These are phyloP conservation scores for Talaromyces proteolyticus DNA, from an alignment of 495 filamentous ascomycete species.

Conservation along the genomic window DNA sequence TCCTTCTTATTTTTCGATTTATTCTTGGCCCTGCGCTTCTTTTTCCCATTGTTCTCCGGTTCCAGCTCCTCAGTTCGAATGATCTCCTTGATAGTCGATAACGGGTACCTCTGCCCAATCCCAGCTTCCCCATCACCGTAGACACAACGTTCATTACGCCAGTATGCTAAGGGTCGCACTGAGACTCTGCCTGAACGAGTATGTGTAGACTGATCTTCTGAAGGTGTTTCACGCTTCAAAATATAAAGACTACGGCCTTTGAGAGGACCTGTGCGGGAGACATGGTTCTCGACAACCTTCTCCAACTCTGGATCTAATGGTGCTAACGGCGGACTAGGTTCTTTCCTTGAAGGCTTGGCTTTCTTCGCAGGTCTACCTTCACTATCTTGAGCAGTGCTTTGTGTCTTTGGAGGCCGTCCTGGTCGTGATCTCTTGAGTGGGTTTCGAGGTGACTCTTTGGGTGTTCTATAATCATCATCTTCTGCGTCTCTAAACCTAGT, in stretches of 20 bases:
- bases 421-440: slow-evolving; percentile 15
- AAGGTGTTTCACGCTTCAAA: slow-evolving; percentile 61
- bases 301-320: slow-evolving; percentile 28
- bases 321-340: slow-evolving; percentile 6
- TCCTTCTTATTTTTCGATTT: slow-evolving; percentile 25
- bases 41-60: slow-evolving; percentile 26
- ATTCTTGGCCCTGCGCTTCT: slow-evolving; percentile 24
- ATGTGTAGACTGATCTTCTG: slow-evolving; percentile 39
- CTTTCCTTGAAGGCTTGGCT: slow-evolving; percentile 18
- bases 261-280: slow-evolving; percentile 36
- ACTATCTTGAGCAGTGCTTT: slow-evolving; percentile 14
- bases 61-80: slow-evolving; percentile 63
- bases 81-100: slow-evolving; percentile 67
- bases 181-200: slow-evolving; percentile 52
- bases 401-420: slow-evolving; percentile 24
- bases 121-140: slow-evolving; percentile 54
- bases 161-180: slow-evolving; percentile 76
- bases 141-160: slow-evolving; percentile 76
- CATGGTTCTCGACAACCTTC: slow-evolving; percentile 35
- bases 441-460: slow-evolving; percentile 13
- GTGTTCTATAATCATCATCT: slow-evolving; percentile 11
- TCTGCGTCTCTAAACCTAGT: slow-evolving; percentile 5
- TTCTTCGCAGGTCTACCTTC: slow-evolving; percentile 29
- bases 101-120: slow-evolving; percentile 45
- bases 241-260: slow-evolving; percentile 61